Evolutionary conservation across 2,329 filamentous ascomycete genomes (phyloP), one percentile per base, ranked within the genome.

Genomic region (Apiospora marii): DNA sequence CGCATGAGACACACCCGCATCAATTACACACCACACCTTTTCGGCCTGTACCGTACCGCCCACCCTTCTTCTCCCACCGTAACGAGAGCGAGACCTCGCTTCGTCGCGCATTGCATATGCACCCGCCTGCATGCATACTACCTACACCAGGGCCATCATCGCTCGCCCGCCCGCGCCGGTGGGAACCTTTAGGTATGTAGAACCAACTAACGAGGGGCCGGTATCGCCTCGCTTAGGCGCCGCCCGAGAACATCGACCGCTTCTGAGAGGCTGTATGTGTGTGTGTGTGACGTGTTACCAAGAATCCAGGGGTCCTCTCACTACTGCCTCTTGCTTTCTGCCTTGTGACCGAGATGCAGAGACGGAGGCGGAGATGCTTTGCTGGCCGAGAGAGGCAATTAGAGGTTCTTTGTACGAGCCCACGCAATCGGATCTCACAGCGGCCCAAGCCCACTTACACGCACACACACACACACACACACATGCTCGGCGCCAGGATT

Each of bases 211-310:
- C 30, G 7, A 37, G 53, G 34, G 53, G 53, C 53, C 30, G 53
- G 5, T 37, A 37, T 61, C 53, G 53, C 53, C 30, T 61, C 27
- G 49, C 10, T 53, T 53, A 22, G 30, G 34, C 19, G 51, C 27
- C 51, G 51, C 27, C 51, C 51, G 27, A 58, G 24, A 58, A 58
- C 24, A 30, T 27, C 49, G 24, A 4, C 27, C 44, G 4, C 46
- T 48, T 22, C 6, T 22, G 19, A 22, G 27, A 22, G 30, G 27
- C 27, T 37, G 7, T 37, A 30, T 34, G 30, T 61, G 53, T 16
- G 30, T 61, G 53, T 16, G 27, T 22, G 30, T 61, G 27, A 61
- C 53, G 53, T 61, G 53, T 61, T 61, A 61, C 53, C 53, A 61
- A 30, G 16, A 61, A 61, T n/a, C 53, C 51, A 22, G 12, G 30